Evolutionary conservation across 257 asterid genomes (phyloP).

Genomic region (Ajuga chamaepitys): DNA sequence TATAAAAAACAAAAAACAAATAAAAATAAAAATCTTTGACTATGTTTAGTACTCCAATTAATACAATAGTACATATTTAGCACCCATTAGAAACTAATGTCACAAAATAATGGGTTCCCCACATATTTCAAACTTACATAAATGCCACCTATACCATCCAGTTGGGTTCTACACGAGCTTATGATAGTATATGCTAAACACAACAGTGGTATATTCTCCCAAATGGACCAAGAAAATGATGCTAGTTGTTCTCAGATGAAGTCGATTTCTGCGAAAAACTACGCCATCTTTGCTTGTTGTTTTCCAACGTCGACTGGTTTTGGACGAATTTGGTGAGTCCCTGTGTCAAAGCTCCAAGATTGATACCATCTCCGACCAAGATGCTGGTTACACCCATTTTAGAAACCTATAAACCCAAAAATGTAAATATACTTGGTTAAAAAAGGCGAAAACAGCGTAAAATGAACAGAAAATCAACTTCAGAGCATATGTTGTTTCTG

Average conservation of each 20-base stretch:
- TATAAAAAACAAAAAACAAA: too few species aligned
- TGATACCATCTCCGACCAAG: slow-evolving; percentile 29
- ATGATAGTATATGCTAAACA: too few species aligned
- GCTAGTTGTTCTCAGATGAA: slow-evolving; percentile 21
- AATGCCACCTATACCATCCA: too few species aligned
- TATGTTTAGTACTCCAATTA: too few species aligned
- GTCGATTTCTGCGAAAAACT: slow-evolving; percentile 23
- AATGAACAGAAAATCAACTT: neutral
- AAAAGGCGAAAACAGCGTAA: neutral
- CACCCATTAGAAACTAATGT: too few species aligned
- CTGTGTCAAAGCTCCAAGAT: slow-evolving; percentile 30
- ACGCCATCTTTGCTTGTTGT: slow-evolving; percentile 38
- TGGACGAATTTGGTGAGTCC: slow-evolving; percentile 26
- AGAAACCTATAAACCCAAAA: slow-evolving; percentile 19
- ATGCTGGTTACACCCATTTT: slow-evolving; percentile 36
- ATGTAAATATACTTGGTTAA: neutral
- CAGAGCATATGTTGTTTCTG: neutral
- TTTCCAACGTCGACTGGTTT: slow-evolving; percentile 20
- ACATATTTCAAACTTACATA: too few species aligned
- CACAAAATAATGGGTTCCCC: too few species aligned
- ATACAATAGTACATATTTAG: too few species aligned
- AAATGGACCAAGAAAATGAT: too few species aligned
- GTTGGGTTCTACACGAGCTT: too few species aligned
- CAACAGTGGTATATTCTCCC: too few species aligned
- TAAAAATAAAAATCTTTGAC: too few species aligned